phyloP scores from a whole-genome alignment of 345 rosid genomes.

The Crucihimalaya himalaica region DNA sequence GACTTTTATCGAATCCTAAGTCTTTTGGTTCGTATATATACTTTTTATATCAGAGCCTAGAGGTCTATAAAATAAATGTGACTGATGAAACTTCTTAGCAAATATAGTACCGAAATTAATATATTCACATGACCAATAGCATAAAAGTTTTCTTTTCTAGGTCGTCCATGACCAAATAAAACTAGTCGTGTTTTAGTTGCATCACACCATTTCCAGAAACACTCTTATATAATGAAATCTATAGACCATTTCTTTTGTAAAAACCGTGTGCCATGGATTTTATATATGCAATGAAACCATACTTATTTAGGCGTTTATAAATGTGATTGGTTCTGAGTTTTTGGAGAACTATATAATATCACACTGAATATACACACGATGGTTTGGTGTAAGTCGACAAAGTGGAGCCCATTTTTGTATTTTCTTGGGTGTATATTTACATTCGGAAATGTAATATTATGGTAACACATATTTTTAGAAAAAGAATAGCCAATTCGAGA shows the following conservation, averaged over 20 bases:
- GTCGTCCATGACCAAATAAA: not conserved
- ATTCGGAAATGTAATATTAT: conserved; percentile 20
- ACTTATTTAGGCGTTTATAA: conserved; percentile 10
- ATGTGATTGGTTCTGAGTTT: conserved; percentile 1
- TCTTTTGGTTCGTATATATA: conserved; percentile 14
- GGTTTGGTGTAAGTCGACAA: conserved; percentile 17
- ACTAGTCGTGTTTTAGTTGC: conserved; percentile 6
- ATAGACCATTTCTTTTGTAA: not conserved
- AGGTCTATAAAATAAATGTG: conserved; percentile 21
- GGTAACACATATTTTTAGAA: conserved; percentile 7
- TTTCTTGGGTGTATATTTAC: conserved; percentile 26
- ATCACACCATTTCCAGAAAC: conserved; percentile 20
- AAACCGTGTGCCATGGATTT: conserved; percentile 5
- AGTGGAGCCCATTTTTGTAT: conserved; percentile 28
- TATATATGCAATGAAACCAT: conserved; percentile 1
- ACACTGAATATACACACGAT: conserved; percentile 21
- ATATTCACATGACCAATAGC: conserved; percentile 8
- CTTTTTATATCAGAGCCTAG: conserved; percentile 12
- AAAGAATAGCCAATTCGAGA: conserved; percentile 23
- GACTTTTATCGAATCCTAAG: conserved; percentile 39
- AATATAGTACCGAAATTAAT: conserved; percentile 10
- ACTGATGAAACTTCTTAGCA: conserved; percentile 29
- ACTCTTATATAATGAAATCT: not conserved
- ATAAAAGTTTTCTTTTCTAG: not conserved
- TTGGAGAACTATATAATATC: conserved; percentile 6